A percentile compares a stretch with the other conserved stretches of the same genome.
Evolutionary conservation across 1,284 basidiomycete genomes (phyloP).

Genomic region (Ustilago cynodontis): DNA sequence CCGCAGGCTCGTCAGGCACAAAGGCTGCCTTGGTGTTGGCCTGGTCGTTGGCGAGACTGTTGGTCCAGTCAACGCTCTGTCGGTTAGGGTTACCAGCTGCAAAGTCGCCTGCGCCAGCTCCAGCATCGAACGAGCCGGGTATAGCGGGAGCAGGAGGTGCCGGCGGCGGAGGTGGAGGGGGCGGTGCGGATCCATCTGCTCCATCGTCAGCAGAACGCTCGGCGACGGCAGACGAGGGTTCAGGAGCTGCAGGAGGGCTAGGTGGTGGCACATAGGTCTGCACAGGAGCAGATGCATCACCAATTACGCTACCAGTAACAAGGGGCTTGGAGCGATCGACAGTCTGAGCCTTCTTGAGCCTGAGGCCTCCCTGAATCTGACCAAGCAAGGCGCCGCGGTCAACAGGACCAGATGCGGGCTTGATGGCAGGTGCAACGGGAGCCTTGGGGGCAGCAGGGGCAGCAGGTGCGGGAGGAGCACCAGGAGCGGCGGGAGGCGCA

Average conservation of each 20-base stretch:
- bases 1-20: conserved; percentile 74
- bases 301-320: conserved; percentile 82
- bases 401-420: conserved; percentile 70
- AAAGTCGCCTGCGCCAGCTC: conserved; percentile 67
- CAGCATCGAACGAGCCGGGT: conserved; percentile 53
- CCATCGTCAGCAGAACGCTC: conserved; percentile 22
- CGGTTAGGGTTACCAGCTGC: conserved; percentile 73
- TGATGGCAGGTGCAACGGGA: conserved; percentile 57
- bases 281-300: conserved; percentile 79
- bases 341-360: conserved; percentile 82
- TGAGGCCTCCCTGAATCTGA: conserved; percentile 84
- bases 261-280: conserved; percentile 69
- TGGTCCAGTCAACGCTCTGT: conserved; percentile 92
- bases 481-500: conserved; percentile 44
- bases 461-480: conserved; percentile 64
- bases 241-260: conserved; percentile 48
- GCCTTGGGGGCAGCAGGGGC: conserved; percentile 65
- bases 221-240: conserved; percentile 49
- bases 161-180: conserved; percentile 69
- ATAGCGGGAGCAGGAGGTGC: conserved; percentile 54
- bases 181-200: conserved; percentile 23
- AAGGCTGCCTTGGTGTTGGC: conserved; percentile 68
- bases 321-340: conserved; percentile 82
- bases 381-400: conserved; percentile 80
- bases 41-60: conserved; percentile 83